Evolutionary conservation across 192 early-diverging fungal genomes (phyloP).

Genomic region (Mortierella alpina): DNA sequence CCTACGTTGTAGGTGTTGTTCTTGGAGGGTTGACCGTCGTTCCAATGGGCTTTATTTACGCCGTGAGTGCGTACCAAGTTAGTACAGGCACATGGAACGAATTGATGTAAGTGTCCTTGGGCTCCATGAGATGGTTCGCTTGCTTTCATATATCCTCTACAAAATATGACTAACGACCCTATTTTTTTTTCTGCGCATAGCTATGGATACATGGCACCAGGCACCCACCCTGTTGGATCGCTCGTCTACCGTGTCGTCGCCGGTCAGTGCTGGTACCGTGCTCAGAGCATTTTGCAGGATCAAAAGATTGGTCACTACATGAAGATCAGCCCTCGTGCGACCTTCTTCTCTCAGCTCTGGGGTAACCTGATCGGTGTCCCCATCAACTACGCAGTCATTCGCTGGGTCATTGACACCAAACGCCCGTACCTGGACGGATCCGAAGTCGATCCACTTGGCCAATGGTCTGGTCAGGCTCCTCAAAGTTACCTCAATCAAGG

Average conservation of each 20-base stretch:
- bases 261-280: slow-evolving; percentile 60
- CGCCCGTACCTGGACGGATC: slow-evolving; percentile 56
- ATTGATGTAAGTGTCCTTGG: slow-evolving; percentile 28
- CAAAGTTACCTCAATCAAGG: slow-evolving; percentile 51
- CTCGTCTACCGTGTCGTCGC: slow-evolving; percentile 54
- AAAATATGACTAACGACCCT: too few relatives aligned
- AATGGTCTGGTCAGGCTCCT: slow-evolving; percentile 52
- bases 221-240: slow-evolving; percentile 47
- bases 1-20: slow-evolving; percentile 48
- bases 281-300: slow-evolving; percentile 53
- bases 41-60: slow-evolving; percentile 59
- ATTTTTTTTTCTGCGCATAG: background rate
- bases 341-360: slow-evolving; percentile 53
- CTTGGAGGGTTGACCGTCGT: slow-evolving; percentile 53
- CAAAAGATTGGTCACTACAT: slow-evolving; percentile 55
- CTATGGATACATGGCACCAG: slow-evolving; percentile 58
- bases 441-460: slow-evolving; percentile 54
- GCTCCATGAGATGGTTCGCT: background rate
- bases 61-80: slow-evolving; percentile 55
- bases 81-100: slow-evolving; percentile 56
- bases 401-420: slow-evolving; percentile 58
- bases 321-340: slow-evolving; percentile 52
- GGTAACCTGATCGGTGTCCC: slow-evolving; percentile 57
- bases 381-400: slow-evolving; percentile 55
- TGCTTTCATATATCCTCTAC: background rate